phyloP scores from a whole-genome alignment of 352 stramenopile species.

The Phytophthora melonis region DNA sequence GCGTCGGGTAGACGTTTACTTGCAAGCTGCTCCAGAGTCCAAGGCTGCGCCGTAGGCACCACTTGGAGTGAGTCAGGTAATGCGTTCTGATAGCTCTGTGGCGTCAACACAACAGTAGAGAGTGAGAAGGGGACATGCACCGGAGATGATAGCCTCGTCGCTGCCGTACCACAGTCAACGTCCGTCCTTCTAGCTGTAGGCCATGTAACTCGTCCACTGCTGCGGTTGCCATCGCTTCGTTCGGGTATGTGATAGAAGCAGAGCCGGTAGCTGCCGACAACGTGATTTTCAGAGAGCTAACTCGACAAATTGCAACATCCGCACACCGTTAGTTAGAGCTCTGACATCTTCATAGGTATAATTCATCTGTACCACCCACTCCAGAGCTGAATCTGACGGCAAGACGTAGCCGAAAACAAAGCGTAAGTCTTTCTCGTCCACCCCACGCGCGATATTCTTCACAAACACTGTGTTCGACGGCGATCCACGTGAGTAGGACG shows the following conservation, averaged over 20 bases:
- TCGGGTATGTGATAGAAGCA: slow-evolving; percentile 38
- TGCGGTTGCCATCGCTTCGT: slow-evolving; percentile 41
- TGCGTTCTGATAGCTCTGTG: slow-evolving; percentile 37
- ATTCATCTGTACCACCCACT: slow-evolving; percentile 34
- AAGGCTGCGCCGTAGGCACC: slow-evolving; percentile 11
- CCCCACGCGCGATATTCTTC: slow-evolving; percentile 48
- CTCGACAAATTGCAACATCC: background rate
- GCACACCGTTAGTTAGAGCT: background rate
- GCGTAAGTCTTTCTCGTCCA: slow-evolving; percentile 65
- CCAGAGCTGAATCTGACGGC: slow-evolving; percentile 41
- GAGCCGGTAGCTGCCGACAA: slow-evolving; percentile 11
- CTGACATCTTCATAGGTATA: background rate
- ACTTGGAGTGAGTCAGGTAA: background rate
- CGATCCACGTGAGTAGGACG: slow-evolving; percentile 43
- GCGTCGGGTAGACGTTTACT: slow-evolving; percentile 33
- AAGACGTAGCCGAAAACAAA: slow-evolving; percentile 71
- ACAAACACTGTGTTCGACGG: slow-evolving; percentile 46
- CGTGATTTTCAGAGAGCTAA: slow-evolving; percentile 35
- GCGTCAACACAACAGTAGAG: slow-evolving; percentile 1
- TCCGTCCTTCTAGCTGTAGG: slow-evolving; percentile 53
- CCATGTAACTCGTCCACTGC: slow-evolving; percentile 61
- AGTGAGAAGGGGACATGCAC: slow-evolving; percentile 5
- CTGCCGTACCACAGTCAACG: slow-evolving; percentile 60
- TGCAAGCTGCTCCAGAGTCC: slow-evolving; percentile 37
- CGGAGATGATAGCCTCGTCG: background rate